Base-by-base conservation (phyloP, 805 yeast genomes). In the Aciculoconidium aculeatum region DNA sequence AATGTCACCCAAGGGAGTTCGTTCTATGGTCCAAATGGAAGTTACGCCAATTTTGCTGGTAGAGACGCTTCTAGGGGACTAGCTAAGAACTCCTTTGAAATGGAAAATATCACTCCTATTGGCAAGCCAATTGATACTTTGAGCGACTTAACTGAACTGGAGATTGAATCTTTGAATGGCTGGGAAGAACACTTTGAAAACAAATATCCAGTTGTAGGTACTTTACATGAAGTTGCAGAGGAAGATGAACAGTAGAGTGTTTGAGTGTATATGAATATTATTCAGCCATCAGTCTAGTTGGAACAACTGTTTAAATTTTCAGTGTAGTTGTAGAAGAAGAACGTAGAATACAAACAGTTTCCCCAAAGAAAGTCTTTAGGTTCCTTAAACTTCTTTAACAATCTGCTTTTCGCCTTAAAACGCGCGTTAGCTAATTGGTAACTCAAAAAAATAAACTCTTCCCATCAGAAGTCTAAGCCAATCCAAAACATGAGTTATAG, bases 21-120 rank as follows among this genome's bases (percentile, higher is more conserved):
- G 26, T 88, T 90, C 51, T 90, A 90, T 55, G 97, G 97, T 0
- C 97, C 97, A 5, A 84, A 90, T 17, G 96, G 96, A 0, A 95
- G 96, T 0, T 90, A 90, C 58, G 77, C 83, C 23, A 85, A 83
- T 49, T 90, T 90, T 66, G 96, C 96, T 1, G 97, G 97, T 2
- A 80, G 84, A 42, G 97, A 90, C 58, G 96, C 96, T 3, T 80
- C 94, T 1, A 67, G 97, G 41, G 97, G 96, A 0, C 69, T 90
- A 32, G 96, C 96, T 1, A 63, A 73, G 45, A 88, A 87, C 55
- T 82, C 94, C 11, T 90, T 88, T 57, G 96, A 87, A 28, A 41
- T 64, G 13, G 72, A 57, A 65, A 31, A 67, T 67, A 51, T 92
- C 15, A 80, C 77, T 21, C 71, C 79, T 7, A 62, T 84, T 49